Conservation (phyloP, 768 basidiomycete species). For the Omphalotus guepiniiformis region DNA sequence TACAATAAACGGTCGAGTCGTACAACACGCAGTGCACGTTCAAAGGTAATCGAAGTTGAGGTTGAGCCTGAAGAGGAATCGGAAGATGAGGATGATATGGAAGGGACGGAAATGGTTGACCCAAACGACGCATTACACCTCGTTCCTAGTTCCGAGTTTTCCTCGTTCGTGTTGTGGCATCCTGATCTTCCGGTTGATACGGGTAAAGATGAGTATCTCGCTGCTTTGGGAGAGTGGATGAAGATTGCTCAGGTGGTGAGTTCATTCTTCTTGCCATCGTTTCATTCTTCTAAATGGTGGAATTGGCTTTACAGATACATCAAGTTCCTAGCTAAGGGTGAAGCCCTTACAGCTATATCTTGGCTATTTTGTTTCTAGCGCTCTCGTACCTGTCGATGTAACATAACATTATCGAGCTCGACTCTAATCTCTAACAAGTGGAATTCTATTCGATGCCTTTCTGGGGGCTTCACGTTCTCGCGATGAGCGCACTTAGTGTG, state of each 20-base stretch:
- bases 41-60: slow-evolving; percentile 22
- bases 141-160: slow-evolving; percentile 50
- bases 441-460: no score
- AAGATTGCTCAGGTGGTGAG: slow-evolving; percentile 57
- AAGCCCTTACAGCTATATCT: neutral
- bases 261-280: neutral
- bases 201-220: slow-evolving; percentile 65
- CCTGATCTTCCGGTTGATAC: slow-evolving; percentile 70
- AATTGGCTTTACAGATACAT: slow-evolving; percentile 1
- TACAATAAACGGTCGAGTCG: slow-evolving; percentile 20
- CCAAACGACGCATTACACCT: neutral
- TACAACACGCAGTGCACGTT: slow-evolving; percentile 18
- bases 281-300: neutral
- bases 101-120: slow-evolving; percentile 16
- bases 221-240: slow-evolving; percentile 70
- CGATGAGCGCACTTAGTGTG: no score
- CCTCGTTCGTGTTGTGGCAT: slow-evolving; percentile 71
- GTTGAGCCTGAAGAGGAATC: slow-evolving; percentile 25
- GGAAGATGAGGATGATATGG: slow-evolving; percentile 21
- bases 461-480: no score
- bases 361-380: no score
- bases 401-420: no score
- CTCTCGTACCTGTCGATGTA: no score
- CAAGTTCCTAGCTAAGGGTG: neutral
- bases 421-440: no score